Conservation (phyloP, 768 basidiomycete species). For the Hericium rajendrae region DNA sequence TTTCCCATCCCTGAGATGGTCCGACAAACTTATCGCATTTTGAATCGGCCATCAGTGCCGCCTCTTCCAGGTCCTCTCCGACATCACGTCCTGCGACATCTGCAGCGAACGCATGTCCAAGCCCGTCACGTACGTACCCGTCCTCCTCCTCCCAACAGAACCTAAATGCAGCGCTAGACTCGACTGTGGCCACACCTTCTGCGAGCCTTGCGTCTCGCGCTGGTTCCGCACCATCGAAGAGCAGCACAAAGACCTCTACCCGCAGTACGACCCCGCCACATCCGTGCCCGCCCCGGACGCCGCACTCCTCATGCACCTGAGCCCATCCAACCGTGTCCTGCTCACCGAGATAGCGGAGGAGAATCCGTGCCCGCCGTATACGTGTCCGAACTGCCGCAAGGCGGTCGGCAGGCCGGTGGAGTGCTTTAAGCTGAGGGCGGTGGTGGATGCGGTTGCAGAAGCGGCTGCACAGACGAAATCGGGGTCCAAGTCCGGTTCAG, state of each 20-base stretch:
- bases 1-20: too few relatives aligned
- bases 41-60: too few relatives aligned
- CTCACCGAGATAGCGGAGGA: not conserved
- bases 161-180: slow-evolving; percentile 29
- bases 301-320: slow-evolving; percentile 3
- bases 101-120: too few relatives aligned
- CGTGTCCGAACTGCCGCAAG: slow-evolving; percentile 60
- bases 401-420: slow-evolving; percentile 45
- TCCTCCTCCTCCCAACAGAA: too few relatives aligned
- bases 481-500: too few relatives aligned
- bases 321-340: not conserved
- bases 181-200: slow-evolving; percentile 63
- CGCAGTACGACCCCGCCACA: slow-evolving; percentile 27
- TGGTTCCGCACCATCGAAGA: slow-evolving; percentile 40
- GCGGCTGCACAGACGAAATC: slow-evolving; percentile 32
- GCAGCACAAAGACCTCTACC: slow-evolving; percentile 39
- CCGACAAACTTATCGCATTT: too few relatives aligned
- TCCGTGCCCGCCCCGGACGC: not conserved
- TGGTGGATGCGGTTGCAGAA: slow-evolving; percentile 40
- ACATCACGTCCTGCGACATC: too few relatives aligned
- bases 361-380: slow-evolving; percentile 35
- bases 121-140: too few relatives aligned
- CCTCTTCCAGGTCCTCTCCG: too few relatives aligned
- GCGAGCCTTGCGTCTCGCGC: slow-evolving; percentile 48
- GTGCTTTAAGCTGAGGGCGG: slow-evolving; percentile 48